phyloP scores from a whole-genome alignment of 768 basidiomycete species.

The Naganishia kalamii region DNA sequence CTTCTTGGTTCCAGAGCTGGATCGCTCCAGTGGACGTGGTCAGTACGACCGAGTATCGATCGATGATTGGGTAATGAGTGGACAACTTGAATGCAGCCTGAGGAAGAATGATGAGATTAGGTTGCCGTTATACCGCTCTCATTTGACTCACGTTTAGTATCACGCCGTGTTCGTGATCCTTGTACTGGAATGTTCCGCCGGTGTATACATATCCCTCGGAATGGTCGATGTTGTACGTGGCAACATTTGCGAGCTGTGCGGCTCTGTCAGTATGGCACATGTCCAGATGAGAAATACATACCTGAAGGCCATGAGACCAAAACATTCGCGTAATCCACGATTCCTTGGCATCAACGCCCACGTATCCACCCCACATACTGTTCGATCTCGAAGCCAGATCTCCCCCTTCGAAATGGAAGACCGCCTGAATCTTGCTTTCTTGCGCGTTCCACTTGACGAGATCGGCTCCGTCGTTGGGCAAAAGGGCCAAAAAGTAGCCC shows the following conservation, averaged over 20 bases:
- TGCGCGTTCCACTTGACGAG: slow-evolving; percentile 53
- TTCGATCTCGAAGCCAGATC: neutral
- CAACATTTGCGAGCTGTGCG: slow-evolving; percentile 52
- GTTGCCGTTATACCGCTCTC: slow-evolving; percentile 38
- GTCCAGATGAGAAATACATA: neutral
- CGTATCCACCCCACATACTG: slow-evolving; percentile 55
- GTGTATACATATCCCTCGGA: slow-evolving; percentile 52
- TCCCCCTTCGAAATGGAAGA: slow-evolving; percentile 10
- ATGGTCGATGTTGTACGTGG: slow-evolving; percentile 55
- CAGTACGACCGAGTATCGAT: slow-evolving; percentile 51
- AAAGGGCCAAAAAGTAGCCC: slow-evolving; percentile 61
- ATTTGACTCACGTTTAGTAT: slow-evolving; percentile 58
- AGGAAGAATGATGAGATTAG: slow-evolving; percentile 31
- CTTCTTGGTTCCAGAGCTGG: slow-evolving; percentile 63
- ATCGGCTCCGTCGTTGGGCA: slow-evolving; percentile 55
- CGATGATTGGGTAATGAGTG: slow-evolving; percentile 45
- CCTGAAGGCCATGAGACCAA: slow-evolving; percentile 56
- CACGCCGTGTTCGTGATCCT: slow-evolving; percentile 61
- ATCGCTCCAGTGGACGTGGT: slow-evolving; percentile 71
- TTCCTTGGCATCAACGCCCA: slow-evolving; percentile 48
- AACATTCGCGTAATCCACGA: slow-evolving; percentile 60
- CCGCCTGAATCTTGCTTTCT: slow-evolving; percentile 32
- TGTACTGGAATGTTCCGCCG: slow-evolving; percentile 60
- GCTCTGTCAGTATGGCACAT: neutral
- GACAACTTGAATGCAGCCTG: slow-evolving; percentile 55